Evolutionary conservation across 768 basidiomycete genomes (phyloP).

Genomic region (Suillus placidus): DNA sequence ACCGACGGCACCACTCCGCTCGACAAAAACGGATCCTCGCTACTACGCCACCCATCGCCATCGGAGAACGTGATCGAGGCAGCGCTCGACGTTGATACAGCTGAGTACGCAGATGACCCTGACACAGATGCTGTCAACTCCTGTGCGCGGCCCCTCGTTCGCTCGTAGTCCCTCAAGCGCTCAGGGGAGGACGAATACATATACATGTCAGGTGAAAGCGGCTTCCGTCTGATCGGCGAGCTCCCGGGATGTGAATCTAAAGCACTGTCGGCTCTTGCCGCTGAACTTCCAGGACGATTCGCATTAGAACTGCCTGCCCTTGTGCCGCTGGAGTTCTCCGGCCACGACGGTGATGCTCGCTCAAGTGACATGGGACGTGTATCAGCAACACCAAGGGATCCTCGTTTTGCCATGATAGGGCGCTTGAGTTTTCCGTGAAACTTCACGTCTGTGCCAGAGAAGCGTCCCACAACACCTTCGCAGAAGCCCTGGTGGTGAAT

Average conservation of each 20-base stretch:
- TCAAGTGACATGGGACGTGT: constrained; percentile 2
- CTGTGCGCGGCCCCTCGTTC: constrained; percentile 10
- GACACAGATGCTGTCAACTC: constrained; percentile 29
- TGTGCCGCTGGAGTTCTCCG: background rate
- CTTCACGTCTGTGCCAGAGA: constrained; percentile 61
- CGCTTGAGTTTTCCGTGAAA: constrained; percentile 79
- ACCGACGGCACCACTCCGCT: background rate
- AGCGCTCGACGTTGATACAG: constrained; percentile 20
- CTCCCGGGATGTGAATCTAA: background rate
- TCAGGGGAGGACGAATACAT: constrained; percentile 1
- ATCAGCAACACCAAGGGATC: constrained; percentile 22
- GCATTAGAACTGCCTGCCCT: constrained; percentile 1
- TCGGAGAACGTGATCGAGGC: constrained; percentile 22
- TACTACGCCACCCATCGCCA: background rate
- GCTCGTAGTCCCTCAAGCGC: background rate
- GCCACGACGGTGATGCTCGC: constrained; percentile 1
- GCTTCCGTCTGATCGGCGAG: background rate
- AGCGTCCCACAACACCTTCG: constrained; percentile 84
- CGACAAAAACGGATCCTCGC: background rate
- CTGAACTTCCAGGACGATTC: constrained; percentile 2
- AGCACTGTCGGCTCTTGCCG: background rate
- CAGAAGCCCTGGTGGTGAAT: constrained; percentile 66
- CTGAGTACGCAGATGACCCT: constrained; percentile 30
- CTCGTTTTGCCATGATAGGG: constrained; percentile 74
- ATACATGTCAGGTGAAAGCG: background rate